Evolutionary conservation across 75 land plant species (phyloP), one percentile per base, ranked within the genome.

Genomic region (Cunninghamia lanceolata): DNA sequence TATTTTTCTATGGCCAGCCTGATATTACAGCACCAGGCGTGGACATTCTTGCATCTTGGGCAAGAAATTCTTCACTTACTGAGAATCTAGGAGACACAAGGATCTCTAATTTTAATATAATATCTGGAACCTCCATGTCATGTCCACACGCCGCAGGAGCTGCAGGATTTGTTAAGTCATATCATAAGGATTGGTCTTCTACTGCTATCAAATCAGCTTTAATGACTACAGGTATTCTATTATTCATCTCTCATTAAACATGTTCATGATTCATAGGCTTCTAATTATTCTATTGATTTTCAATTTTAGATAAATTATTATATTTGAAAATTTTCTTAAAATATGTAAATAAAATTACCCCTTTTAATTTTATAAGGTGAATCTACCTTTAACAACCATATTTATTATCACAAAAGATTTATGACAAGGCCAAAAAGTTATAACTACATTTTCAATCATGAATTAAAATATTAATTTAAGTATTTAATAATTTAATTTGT

Each of bases 1-100:
- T 6, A 4, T 77, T 39, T 77, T 1, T 73, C 14, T 73, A 34
- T 73, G 8, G 36, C 85, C n/a, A 94, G 93, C 96, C 96, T 34
- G 94, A 93, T 53, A 90, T 93, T 79, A 78, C 93, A 45, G 96
- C 95, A 38, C 96, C 96, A 0, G 96, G 96, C 0, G 86, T 92
- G 53, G 87, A 92, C 47, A 91, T 94, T 35, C 46, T 94, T 32
- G 95, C 95, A 11, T 83, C 91, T 28, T 90, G 89, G 86, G 84
- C 91, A 0, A 89, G 85, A 25, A 11, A 84, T 82, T 80, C 83
- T 34, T 39, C 91, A 30, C 54, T 88, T 1, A 89, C 91, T 3
- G 90, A n/a, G 66, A 9, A 53, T 1, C 9, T 1, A 7, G 85
- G n/a, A 88, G 53, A 73, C 52, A 50, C 40, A 81, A 84, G 92